Percentiles rank a stretch among this genome's conserved stretches.
Evolutionary conservation across 2,329 filamentous ascomycete species (phyloP).

Genomic region (Trichophyton simii): DNA sequence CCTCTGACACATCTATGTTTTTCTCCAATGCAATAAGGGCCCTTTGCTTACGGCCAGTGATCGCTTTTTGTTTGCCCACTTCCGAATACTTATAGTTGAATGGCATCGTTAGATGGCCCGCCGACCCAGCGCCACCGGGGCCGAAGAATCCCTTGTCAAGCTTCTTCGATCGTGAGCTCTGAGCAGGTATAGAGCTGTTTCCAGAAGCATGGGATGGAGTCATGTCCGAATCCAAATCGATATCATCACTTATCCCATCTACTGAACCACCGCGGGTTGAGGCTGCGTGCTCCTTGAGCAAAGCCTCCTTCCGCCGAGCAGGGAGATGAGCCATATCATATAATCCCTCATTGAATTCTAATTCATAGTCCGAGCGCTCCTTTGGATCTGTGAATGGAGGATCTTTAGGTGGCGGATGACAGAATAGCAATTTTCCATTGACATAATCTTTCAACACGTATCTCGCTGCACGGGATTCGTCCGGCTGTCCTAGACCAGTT

Average conservation of each 20-base stretch:
- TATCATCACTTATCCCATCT: conserved; percentile 25
- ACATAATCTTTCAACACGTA: conserved; percentile 95
- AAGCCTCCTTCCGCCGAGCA: conserved; percentile 58
- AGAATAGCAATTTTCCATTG: conserved; percentile 85
- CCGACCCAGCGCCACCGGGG: conserved; percentile 40
- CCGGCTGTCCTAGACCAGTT: conserved; percentile 76
- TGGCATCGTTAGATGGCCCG: conserved; percentile 60
- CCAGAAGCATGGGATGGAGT: conserved; percentile 10
- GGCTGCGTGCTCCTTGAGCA: conserved; percentile 9
- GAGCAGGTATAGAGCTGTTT: conserved; percentile 21
- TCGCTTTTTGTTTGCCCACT: conserved; percentile 66
- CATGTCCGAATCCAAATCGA: conserved; percentile 24
- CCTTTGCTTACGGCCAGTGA: conserved; percentile 70
- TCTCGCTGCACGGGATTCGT: conserved; percentile 81
- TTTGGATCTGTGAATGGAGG: conserved; percentile 37
- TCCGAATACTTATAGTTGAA: conserved; percentile 85
- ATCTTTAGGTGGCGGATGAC: conserved; percentile 61
- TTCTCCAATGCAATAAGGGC: conserved; percentile 72
- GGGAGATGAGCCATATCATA: conserved; percentile 77
- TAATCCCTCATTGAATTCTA: conserved; percentile 75
- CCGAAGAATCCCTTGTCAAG: conserved; percentile 89
- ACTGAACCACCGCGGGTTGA: conserved; percentile 13
- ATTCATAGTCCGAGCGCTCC: conserved; percentile 11
- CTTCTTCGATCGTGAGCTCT: conserved; percentile 60
- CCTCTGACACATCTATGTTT: conserved; percentile 68